Conservation (phyloP, 805 yeast species). For the Candida chauliodis region DNA sequence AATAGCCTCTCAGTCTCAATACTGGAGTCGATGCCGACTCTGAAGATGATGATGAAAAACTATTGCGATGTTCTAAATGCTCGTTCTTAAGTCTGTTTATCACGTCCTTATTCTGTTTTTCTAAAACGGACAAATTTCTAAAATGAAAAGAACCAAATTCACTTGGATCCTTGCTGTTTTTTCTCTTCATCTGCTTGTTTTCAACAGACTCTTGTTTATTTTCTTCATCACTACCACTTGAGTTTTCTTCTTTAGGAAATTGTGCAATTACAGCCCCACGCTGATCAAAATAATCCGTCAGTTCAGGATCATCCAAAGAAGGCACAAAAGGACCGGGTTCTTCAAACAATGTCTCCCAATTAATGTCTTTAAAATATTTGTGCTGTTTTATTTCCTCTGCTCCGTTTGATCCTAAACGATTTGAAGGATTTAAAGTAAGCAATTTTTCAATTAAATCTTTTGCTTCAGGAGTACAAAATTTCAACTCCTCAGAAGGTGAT, state of each 20-base stretch:
- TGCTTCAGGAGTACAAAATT: constrained; percentile 61
- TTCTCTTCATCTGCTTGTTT: constrained; percentile 32
- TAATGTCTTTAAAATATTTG: constrained; percentile 66
- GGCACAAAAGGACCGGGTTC: constrained; percentile 87
- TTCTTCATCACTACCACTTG: constrained; percentile 7
- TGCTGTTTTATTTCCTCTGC: constrained; percentile 76
- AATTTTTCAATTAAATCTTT: constrained; percentile 67
- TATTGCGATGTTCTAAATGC: constrained; percentile 59
- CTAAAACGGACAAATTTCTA: constrained; percentile 83
- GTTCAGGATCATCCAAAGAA: constrained; percentile 69
- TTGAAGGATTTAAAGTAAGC: constrained; percentile 57
- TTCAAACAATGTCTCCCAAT: constrained; percentile 71
- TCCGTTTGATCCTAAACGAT: constrained; percentile 76
- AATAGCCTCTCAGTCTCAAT: constrained; percentile 33
- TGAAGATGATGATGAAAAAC: constrained; percentile 44
- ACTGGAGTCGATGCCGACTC: constrained; percentile 43
- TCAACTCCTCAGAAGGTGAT: constrained; percentile 47
- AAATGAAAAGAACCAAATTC: constrained; percentile 94
- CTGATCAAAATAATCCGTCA: constrained; percentile 85
- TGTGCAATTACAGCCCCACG: constrained; percentile 79
- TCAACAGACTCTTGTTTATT: not conserved
- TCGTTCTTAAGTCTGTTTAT: constrained; percentile 83
- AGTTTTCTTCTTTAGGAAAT: constrained; percentile 49
- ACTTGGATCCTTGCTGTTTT: constrained; percentile 66
- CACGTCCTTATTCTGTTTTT: constrained; percentile 90